Evolutionary conservation across 1,284 basidiomycete genomes (phyloP).

Genomic region (Kwoniella shivajii): DNA sequence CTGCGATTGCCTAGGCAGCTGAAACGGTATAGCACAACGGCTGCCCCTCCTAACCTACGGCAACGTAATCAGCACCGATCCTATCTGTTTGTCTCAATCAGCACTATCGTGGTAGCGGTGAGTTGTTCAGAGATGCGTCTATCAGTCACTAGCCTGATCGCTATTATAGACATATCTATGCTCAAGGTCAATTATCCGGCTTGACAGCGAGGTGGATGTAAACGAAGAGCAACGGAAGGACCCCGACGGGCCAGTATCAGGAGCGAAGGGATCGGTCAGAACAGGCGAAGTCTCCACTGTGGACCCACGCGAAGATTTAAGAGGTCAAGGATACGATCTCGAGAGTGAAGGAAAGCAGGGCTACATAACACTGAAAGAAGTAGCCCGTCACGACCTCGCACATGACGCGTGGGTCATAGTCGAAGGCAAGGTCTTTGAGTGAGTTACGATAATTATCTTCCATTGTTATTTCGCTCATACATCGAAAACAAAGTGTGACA

Average conservation of each 20-base stretch:
- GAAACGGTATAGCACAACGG: too few relatives aligned
- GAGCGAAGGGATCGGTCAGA: not conserved
- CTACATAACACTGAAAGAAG: constrained; percentile 17
- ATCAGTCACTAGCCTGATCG: too few relatives aligned
- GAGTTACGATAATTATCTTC: not conserved
- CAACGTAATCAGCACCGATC: not conserved
- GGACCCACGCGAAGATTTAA: not conserved
- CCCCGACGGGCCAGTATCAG: not conserved
- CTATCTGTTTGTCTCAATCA: not conserved
- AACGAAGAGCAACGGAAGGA: constrained; percentile 2
- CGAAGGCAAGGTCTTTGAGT: constrained; percentile 22
- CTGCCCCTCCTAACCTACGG: too few relatives aligned
- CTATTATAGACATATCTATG: not conserved
- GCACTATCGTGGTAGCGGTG: not conserved
- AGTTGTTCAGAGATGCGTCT: too few relatives aligned
- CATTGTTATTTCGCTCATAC: not conserved
- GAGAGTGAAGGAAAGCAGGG: not conserved
- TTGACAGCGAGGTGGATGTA: not conserved
- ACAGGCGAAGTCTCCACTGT: not conserved
- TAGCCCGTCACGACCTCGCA: constrained; percentile 16
- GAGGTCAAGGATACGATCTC: not conserved
- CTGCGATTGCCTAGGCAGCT: too few relatives aligned
- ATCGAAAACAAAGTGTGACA: constrained; percentile 60
- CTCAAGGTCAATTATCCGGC: too few relatives aligned
- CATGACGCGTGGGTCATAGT: constrained; percentile 22